A percentile compares a stretch with the other conserved stretches of the same genome.
Conservation (phyloP, 352 stramenopile genomes). For the Phytophthora cajani region DNA sequence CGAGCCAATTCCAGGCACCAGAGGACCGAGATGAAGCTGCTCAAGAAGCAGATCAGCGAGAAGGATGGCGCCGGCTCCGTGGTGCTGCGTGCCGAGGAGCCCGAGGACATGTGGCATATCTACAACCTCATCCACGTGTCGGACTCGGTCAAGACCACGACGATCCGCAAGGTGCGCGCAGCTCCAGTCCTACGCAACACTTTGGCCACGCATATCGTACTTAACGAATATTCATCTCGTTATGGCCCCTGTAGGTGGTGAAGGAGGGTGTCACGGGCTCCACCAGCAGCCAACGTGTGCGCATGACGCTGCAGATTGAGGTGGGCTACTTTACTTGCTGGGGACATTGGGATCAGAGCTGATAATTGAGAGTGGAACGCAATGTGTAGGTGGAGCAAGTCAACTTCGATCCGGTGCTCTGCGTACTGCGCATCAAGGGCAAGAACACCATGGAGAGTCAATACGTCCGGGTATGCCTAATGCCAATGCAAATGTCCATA, state of each 20-base stretch:
- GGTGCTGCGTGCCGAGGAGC: slow-evolving; percentile 93
- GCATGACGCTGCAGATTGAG: slow-evolving; percentile 96
- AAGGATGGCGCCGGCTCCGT: slow-evolving; percentile 96
- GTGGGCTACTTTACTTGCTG: slow-evolving; percentile 28
- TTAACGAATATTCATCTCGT: slow-evolving; percentile 18
- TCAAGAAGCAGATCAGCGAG: slow-evolving; percentile 92
- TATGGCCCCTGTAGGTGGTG: slow-evolving; percentile 73
- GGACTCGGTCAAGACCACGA: slow-evolving; percentile 97
- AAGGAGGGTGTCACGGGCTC: slow-evolving; percentile 96
- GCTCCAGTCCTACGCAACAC: not conserved
- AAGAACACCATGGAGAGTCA: slow-evolving; percentile 95
- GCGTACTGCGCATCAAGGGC: slow-evolving; percentile 94
- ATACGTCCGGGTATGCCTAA: slow-evolving; percentile 89
- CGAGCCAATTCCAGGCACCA: slow-evolving; percentile 1
- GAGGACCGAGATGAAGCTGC: slow-evolving; percentile 85
- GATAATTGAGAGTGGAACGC: not conserved
- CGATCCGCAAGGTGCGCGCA: slow-evolving; percentile 94
- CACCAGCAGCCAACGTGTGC: slow-evolving; percentile 94
- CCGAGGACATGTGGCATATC: slow-evolving; percentile 98
- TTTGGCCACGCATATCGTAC: slow-evolving; percentile 9
- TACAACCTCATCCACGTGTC: slow-evolving; percentile 97
- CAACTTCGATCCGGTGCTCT: slow-evolving; percentile 96
- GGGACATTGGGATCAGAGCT: not conserved
- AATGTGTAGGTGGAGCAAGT: slow-evolving; percentile 91
- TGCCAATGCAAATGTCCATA: not conserved